phyloP scores from a whole-genome alignment of 1,284 basidiomycete genomes.

The Pyrrhoderma noxium region DNA sequence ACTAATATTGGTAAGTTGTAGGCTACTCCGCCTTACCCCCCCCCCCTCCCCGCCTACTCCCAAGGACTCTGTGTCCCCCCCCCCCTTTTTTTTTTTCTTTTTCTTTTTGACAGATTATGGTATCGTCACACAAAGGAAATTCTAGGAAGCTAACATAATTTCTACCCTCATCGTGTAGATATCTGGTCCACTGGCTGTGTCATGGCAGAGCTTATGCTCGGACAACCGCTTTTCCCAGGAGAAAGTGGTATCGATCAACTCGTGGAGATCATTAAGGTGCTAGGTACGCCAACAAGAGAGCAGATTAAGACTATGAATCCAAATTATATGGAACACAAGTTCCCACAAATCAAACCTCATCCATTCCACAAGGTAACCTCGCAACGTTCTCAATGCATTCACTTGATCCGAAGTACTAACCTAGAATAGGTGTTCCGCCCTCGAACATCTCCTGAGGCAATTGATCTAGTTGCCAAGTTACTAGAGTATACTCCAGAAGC shows the following conservation, averaged over 20 bases:
- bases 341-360: constrained; percentile 98
- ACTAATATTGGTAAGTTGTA: constrained; percentile 87
- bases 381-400: background rate
- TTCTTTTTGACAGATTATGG: too few species aligned
- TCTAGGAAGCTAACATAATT: too few species aligned
- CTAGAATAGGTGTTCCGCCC: constrained; percentile 99
- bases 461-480: constrained; percentile 91
- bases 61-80: too few species aligned
- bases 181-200: constrained; percentile 99
- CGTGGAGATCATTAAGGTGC: constrained; percentile 99
- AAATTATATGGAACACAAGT: constrained; percentile 99
- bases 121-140: too few species aligned
- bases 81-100: too few species aligned
- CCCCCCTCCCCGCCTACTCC: too few species aligned
- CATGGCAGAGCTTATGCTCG: constrained; percentile 99
- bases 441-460: constrained; percentile 92
- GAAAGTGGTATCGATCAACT: constrained; percentile 99
- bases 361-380: constrained; percentile 79
- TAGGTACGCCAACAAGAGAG: constrained; percentile 95
- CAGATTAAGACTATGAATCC: constrained; percentile 99
- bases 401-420: too few species aligned
- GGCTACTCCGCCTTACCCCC: constrained; percentile 10
- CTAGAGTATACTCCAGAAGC: constrained; percentile 96
- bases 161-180: too few species aligned
- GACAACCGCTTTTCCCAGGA: constrained; percentile 97